phyloP scores from a whole-genome alignment of 176 grass and related monocot genomes.

The Phoenix roebelenii region DNA sequence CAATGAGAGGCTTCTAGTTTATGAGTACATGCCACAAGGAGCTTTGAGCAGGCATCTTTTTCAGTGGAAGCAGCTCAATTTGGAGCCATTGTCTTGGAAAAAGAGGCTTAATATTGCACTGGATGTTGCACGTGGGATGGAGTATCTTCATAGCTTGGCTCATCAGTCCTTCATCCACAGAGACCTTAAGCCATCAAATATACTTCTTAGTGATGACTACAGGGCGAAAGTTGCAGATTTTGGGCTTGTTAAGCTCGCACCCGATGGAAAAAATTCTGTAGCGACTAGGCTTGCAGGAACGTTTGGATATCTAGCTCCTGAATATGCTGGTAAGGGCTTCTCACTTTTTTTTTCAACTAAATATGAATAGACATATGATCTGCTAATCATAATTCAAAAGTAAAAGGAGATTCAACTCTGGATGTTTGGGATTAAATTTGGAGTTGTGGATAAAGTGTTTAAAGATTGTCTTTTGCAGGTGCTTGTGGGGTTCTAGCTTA shows the following conservation, averaged over 20 bases:
- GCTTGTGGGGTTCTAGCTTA: no score
- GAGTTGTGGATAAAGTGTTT: no score
- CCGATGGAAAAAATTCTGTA: slow-evolving; percentile 85
- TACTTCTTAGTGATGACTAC: slow-evolving; percentile 79
- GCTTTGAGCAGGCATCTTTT: slow-evolving; percentile 86
- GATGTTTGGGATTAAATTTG: no score
- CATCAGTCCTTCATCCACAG: slow-evolving; percentile 89
- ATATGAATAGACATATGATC: no score
- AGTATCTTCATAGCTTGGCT: slow-evolving; percentile 84
- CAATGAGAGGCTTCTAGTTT: slow-evolving; percentile 86
- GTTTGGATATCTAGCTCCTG: slow-evolving; percentile 93
- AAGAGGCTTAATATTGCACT: slow-evolving; percentile 91
- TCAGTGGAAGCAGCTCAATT: slow-evolving; percentile 48
- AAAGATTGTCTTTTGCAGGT: no score
- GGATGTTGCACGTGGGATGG: slow-evolving; percentile 87
- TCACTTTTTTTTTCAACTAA: no score
- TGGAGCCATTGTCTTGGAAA: slow-evolving; percentile 88
- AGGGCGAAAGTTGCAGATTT: slow-evolving; percentile 92
- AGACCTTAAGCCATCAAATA: slow-evolving; percentile 93
- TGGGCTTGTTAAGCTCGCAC: slow-evolving; percentile 73
- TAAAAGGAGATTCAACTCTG: no score
- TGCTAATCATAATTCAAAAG: no score
- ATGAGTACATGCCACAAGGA: slow-evolving; percentile 89
- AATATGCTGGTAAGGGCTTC: slow-evolving; percentile 79
- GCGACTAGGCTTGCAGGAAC: slow-evolving; percentile 89